Evolutionary conservation across 805 yeast genomes (phyloP).

Genomic region (Candida namnaoensis): DNA sequence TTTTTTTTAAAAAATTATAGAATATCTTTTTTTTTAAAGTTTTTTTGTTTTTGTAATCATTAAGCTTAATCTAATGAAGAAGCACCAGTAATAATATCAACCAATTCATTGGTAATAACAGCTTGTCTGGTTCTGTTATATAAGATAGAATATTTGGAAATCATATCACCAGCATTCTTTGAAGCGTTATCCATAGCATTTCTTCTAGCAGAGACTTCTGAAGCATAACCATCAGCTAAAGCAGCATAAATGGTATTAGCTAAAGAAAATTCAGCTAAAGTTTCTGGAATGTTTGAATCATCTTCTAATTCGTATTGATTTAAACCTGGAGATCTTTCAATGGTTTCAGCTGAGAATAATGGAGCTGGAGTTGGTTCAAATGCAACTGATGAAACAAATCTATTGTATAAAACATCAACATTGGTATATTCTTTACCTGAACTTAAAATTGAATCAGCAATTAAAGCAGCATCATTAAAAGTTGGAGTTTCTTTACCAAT

Average conservation of each 20-base stretch:
- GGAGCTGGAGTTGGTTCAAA: slow-evolving; percentile 75
- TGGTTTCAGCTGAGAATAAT: slow-evolving; percentile 60
- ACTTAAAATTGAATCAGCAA: slow-evolving; percentile 73
- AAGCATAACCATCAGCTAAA: slow-evolving; percentile 96
- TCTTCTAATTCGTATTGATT: slow-evolving; percentile 75
- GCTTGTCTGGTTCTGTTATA: slow-evolving; percentile 99
- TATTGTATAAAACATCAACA: slow-evolving; percentile 79
- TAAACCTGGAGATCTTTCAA: slow-evolving; percentile 79
- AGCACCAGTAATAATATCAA: slow-evolving; percentile 99
- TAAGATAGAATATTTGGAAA: slow-evolving; percentile 88
- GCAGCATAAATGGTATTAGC: slow-evolving; percentile 88
- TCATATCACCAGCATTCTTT: slow-evolving; percentile 99
- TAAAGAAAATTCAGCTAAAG: slow-evolving; percentile 77
- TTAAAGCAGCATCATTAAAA: slow-evolving; percentile 80
- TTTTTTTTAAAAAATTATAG: too few species aligned
- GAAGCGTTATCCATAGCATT: slow-evolving; percentile 99
- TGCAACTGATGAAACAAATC: slow-evolving; percentile 79
- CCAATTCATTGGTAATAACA: slow-evolving; percentile 98
- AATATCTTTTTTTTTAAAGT: not conserved
- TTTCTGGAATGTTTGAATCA: slow-evolving; percentile 57
- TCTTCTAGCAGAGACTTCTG: slow-evolving; percentile 97
- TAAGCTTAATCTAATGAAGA: slow-evolving; percentile 78
- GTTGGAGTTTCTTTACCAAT: slow-evolving; percentile 97
- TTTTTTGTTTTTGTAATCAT: not conserved
- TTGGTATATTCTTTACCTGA: slow-evolving; percentile 54